Evolutionary conservation across 2,329 filamentous ascomycete genomes (phyloP), one percentile per base, ranked within the genome.

Genomic region (Aspergillus cejpii): DNA sequence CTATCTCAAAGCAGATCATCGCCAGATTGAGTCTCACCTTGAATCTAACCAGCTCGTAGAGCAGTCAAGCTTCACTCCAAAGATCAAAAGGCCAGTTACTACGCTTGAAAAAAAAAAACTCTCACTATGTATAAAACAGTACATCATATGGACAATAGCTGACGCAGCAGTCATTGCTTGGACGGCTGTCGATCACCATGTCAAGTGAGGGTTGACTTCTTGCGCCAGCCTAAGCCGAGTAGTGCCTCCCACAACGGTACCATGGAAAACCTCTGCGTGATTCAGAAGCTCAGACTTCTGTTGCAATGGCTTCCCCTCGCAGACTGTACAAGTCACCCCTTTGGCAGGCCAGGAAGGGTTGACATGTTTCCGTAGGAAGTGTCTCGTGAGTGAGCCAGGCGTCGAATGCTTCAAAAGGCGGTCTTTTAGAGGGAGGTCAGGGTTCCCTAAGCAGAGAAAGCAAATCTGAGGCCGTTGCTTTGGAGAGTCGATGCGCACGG

Each of bases 241-340:
- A 28, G 3, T n/a, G 41, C 52, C 47, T 44, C 43, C 6, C 33
- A 54, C 45, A n/a, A 55, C 51, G 14, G 42, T 53, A 37, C 51
- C 39, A 29, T 55, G 44, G 27, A 19, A 37, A 21, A 23, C 23
- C 40, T 47, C 42, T 26, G 49, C 34, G 41, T 57, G 51, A 36
- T 48, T 55, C 26, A 55, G 27, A 46, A 57, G 51, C 27, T 50
- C 45, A 47, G 29, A 43, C 38, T 55, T 53, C 37, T 37, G 38
- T 45, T 44, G 14, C 3, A 52, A 24, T 37, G 46, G 20, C 41
- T 54, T 21, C 37, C 23, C 31, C 1, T 48, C 37, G 45, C 51
- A 55, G 37, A 55, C 39, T 42, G 46, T 46, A 49, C 49, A 57
- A 19, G 42, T 19, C 15, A 52, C 45, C 44, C 44, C 46, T 37